Evolutionary conservation across 2,329 filamentous ascomycete species (phyloP), one percentile per base, ranked within the genome.

Genomic region (Calonectria pseudoturangicola): DNA sequence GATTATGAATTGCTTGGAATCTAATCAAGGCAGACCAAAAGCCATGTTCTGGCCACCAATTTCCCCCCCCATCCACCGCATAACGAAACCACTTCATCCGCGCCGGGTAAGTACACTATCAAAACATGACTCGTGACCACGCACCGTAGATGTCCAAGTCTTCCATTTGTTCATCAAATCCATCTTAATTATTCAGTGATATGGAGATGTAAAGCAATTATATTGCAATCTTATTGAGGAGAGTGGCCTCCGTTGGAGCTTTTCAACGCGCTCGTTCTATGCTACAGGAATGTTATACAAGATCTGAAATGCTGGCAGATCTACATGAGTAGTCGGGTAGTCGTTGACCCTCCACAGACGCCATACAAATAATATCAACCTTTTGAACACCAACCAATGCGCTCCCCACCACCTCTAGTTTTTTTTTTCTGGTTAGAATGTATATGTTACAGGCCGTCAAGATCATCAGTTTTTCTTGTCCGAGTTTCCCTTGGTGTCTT

Each of bases 331-430:
- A 78, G 74, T 76, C 72, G 74, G 76, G 73, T 67, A 72, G 70
- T 77, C 68, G 63, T 66, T 71, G 64, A 72, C 67, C 75, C 67
- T 76, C 77, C 74, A 77, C 74, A 74, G 79, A 83, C 82, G 77
- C 81, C 80, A 76, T 75, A 77, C 73, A 79, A 79, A 79, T 47
- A 79, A 81, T 79, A 75, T 79, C 76, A 82, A 78, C 80, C 79
- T 79, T 83, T 82, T 82, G 45, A 84, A 84, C 84, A 84, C 83
- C 83, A 76, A 75, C 79, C 72, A 81, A 85, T 85, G 82, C 84
- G 78, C 73, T 75, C 77, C 72, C 73, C 71, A 43, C 68, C 74
- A 71, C 74, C 74, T 79, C 76, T 71, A 76, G 65, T 79, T 75
- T 77, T 71, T 75, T 60, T 60, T 71, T 75, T 60, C 41, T 27